Percentiles rank a stretch among this genome's conserved stretches.
Evolutionary conservation across 1,284 basidiomycete species (phyloP).

Genomic region (Heterobasidion occidentale): DNA sequence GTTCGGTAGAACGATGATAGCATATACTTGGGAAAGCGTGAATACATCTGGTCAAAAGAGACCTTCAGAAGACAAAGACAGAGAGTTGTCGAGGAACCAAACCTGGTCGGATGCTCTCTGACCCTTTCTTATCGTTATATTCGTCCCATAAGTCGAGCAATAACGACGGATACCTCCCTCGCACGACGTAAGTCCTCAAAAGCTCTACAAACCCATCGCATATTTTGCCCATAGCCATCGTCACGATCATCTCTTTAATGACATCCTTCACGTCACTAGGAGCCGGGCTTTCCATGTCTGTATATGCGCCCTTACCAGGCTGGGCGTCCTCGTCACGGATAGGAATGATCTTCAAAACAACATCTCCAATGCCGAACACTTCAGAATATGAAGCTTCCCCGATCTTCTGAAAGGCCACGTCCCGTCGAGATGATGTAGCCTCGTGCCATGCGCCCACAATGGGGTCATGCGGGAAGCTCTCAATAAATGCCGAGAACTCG

Average conservation of each 20-base stretch:
- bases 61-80: background rate
- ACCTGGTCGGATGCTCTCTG: constrained; percentile 86
- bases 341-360: constrained; percentile 86
- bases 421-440: constrained; percentile 11
- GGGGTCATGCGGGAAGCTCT: constrained; percentile 66
- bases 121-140: constrained; percentile 64
- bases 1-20: constrained; percentile 83
- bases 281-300: constrained; percentile 50
- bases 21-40: constrained; percentile 71
- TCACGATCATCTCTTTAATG: constrained; percentile 83
- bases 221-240: constrained; percentile 66
- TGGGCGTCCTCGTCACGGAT: constrained; percentile 51
- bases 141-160: constrained; percentile 85
- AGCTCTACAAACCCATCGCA: constrained; percentile 75
- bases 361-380: constrained; percentile 84
- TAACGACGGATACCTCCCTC: constrained; percentile 74
- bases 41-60: constrained; percentile 51
- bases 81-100: constrained; percentile 14
- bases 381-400: constrained; percentile 97
- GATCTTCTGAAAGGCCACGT: constrained; percentile 63
- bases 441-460: constrained; percentile 32
- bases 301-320: constrained; percentile 1
- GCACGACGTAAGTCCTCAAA: constrained; percentile 77
- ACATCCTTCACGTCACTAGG: constrained; percentile 72
- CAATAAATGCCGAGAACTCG: constrained; percentile 75